Conservation (phyloP, 306 rosid species). For the Casuarina glauca region DNA sequence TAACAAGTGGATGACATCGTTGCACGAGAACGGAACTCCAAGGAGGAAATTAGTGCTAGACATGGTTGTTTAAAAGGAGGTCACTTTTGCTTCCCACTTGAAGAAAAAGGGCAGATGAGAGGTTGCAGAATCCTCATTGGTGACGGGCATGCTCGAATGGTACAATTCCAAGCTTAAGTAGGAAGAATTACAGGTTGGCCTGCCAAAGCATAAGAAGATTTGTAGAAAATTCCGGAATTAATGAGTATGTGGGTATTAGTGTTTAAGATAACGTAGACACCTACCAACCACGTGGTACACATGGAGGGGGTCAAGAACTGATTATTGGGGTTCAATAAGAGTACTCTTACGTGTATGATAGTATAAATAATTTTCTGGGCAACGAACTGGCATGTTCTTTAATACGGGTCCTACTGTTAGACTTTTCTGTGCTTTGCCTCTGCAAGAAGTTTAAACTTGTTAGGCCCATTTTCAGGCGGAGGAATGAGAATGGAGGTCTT, state of each 20-base stretch:
- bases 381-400: too few species aligned
- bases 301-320: slow-evolving; percentile 17
- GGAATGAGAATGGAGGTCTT: too few species aligned
- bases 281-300: slow-evolving; percentile 6
- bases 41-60: slow-evolving; percentile 15
- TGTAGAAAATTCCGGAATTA: not conserved
- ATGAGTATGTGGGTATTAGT: not conserved
- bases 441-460: not conserved
- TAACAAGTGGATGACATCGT: slow-evolving; percentile 14
- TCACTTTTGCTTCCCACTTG: slow-evolving; percentile 50
- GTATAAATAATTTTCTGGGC: too few species aligned
- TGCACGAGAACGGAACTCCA: slow-evolving; percentile 28
- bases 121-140: slow-evolving; percentile 35
- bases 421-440: not conserved
- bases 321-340: not conserved
- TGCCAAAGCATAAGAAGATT: slow-evolving; percentile 26
- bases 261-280: slow-evolving; percentile 8
- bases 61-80: slow-evolving; percentile 38
- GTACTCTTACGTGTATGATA: too few species aligned
- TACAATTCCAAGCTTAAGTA: slow-evolving; percentile 38
- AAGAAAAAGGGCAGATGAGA: slow-evolving; percentile 25
- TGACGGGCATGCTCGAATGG: slow-evolving; percentile 32
- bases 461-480: not conserved
- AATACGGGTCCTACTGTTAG: not conserved
- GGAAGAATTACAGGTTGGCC: slow-evolving; percentile 30